phyloP scores from a whole-genome alignment of 78 protist species.

The Neovahlkampfia damariscottae region DNA sequence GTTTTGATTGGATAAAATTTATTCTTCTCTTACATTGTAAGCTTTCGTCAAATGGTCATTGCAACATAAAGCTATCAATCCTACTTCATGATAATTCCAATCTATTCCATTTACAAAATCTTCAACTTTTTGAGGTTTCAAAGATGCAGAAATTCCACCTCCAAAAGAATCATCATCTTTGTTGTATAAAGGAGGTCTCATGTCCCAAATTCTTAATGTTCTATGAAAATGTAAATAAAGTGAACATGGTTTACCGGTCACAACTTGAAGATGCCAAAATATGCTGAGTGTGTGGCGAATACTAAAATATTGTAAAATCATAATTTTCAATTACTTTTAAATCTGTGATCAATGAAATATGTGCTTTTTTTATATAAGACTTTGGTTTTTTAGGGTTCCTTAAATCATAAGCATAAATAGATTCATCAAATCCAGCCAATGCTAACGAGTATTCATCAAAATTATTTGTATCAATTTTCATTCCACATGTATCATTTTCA shows the following conservation, averaged over 20 bases:
- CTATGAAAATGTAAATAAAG: neutral
- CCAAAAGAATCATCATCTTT: neutral
- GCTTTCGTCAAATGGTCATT: neutral
- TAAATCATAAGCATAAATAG: neutral
- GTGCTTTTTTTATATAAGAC: neutral
- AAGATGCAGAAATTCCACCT: neutral
- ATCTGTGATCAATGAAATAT: neutral
- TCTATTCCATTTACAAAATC: neutral
- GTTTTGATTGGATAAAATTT: no score
- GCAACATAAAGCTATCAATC: neutral
- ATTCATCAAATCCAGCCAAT: neutral
- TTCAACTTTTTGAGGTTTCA: conserved; percentile 5
- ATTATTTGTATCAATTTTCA: neutral
- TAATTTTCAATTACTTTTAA: neutral
- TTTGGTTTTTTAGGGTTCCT: neutral
- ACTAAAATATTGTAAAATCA: no score
- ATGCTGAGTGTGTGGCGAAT: conserved; percentile 2
- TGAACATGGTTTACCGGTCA: no score
- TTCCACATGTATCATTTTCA: neutral
- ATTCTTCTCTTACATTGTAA: neutral
- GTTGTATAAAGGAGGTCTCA: no score
- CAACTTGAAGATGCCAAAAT: neutral
- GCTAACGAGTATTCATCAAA: neutral
- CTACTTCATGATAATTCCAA: conserved; percentile 6
- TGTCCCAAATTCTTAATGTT: neutral